A percentile compares a stretch with the other conserved stretches of the same genome.
These are phyloP conservation scores for Cyberlindnera meyerae DNA, from an alignment of 805 yeast genomes.

Conservation along the genomic window DNA sequence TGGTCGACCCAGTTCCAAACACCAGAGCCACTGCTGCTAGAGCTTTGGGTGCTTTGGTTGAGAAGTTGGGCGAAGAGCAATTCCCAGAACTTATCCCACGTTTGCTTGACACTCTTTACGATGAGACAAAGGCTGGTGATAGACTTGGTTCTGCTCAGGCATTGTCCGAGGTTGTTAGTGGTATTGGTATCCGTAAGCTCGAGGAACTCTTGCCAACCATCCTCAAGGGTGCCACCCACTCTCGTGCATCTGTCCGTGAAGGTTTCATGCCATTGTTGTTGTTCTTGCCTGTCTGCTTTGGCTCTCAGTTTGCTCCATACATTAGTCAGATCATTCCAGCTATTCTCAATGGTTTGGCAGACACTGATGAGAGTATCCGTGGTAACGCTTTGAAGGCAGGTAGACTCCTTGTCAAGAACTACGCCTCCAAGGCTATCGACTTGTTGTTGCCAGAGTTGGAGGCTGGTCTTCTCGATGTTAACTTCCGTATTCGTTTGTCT, in stretches of 20 bases:
- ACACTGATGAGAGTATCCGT: conserved; percentile 76
- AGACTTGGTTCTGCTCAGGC: conserved; percentile 97
- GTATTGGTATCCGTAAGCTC: conserved; percentile 80
- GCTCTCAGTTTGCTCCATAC: conserved; percentile 86
- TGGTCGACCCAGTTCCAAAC: conserved; percentile 98
- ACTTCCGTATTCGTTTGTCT: conserved; percentile 82
- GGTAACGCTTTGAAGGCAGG: conserved; percentile 92
- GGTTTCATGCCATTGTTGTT: conserved; percentile 88
- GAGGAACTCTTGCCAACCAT: conserved; percentile 86
- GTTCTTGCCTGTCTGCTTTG: conserved; percentile 92
- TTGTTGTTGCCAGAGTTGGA: conserved; percentile 91
- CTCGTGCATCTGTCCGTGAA: conserved; percentile 73
- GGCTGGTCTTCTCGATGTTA: conserved; percentile 75
- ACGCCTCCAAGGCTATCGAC: conserved; percentile 90
- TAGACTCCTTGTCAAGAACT: conserved; percentile 82
- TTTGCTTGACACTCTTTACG: conserved; percentile 68
- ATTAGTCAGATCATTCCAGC: conserved; percentile 85
- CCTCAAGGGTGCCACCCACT: conserved; percentile 60
- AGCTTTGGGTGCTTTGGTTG: conserved; percentile 94
- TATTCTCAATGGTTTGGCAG: conserved; percentile 86
- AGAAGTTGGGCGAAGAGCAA: conserved; percentile 90
- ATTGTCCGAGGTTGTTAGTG: conserved; percentile 86
- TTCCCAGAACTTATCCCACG: conserved; percentile 90
- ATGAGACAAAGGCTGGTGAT: conserved; percentile 78
- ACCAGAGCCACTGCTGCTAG: conserved; percentile 97